phyloP scores from a whole-genome alignment of 1,284 basidiomycete genomes.

The Irpex lacteus region DNA sequence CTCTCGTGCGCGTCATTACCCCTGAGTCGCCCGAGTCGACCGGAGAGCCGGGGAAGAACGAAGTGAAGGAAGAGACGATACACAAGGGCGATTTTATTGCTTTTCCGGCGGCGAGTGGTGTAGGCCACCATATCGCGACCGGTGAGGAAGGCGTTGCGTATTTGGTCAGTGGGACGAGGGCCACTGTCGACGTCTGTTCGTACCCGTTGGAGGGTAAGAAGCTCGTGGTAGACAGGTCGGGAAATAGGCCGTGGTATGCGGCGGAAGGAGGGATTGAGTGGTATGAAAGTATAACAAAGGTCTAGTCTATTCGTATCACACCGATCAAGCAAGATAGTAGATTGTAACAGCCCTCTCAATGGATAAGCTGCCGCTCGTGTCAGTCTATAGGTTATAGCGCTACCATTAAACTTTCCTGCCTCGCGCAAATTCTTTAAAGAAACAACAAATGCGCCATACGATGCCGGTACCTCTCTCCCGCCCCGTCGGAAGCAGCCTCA shows the following conservation, averaged over 20 bases:
- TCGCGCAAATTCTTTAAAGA: too few relatives aligned
- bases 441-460: too few relatives aligned
- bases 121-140: slow-evolving; percentile 20
- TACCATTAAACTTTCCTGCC: too few relatives aligned
- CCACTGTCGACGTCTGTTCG: slow-evolving; percentile 20
- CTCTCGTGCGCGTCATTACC: slow-evolving; percentile 10
- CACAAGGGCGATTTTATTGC: slow-evolving; percentile 26
- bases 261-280: not conserved
- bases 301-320: too few relatives aligned
- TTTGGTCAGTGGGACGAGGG: slow-evolving; percentile 24
- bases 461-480: too few relatives aligned
- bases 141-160: slow-evolving; percentile 23
- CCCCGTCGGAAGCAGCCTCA: too few relatives aligned
- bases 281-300: not conserved
- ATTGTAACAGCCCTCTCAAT: too few relatives aligned
- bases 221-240: slow-evolving; percentile 12
- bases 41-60: slow-evolving; percentile 10
- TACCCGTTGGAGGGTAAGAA: slow-evolving; percentile 20
- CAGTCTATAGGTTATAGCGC: too few relatives aligned
- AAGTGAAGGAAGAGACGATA: slow-evolving; percentile 19
- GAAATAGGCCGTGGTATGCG: not conserved
- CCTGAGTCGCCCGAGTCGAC: not conserved
- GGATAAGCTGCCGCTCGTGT: too few relatives aligned
- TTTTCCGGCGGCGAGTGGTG: slow-evolving; percentile 20
- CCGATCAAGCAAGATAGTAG: too few relatives aligned